Evolutionary conservation across 2,329 filamentous ascomycete genomes (phyloP), one percentile per base, ranked within the genome.

Genomic region (Eurotiales sp.): DNA sequence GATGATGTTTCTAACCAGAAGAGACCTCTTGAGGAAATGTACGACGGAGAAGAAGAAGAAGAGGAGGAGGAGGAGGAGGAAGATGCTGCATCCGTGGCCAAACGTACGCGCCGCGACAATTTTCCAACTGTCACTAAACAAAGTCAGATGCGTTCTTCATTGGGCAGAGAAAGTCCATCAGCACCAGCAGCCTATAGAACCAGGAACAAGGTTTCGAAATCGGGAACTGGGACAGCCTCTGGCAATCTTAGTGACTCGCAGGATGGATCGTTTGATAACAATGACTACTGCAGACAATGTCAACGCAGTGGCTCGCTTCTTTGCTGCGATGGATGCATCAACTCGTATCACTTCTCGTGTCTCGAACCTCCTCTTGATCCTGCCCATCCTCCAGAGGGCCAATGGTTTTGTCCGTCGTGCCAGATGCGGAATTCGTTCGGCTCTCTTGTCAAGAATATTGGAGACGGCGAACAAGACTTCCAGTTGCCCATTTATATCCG

Each of bases 291-390:
- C 74, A 86, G 86, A 55, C 84, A 90, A 41, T 99, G 93, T 72
- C 83, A 86, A 63, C 87, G 87, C 57, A 87, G 83, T 59, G 92
- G 92, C 52, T 84, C 90, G 60, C 81, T 99, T 56, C 80, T 97
- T 58, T 96, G 91, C 72, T 99, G 93, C 70, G 93, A 97, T 73
- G 88, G 87, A 56, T 99, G 93, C 72, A 82, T 86, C 55, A 84
- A 89, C 59, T 89, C 91, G 5, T 96, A 95, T 71, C 93, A 97
- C 71, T 90, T 93, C 66, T 79, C 82, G 54, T 97, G 93, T 68
- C 83, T 93, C 59, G 87, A 95, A 68, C 90, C 92, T 55, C 86
- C 89, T 34, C 76, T 90, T 59, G 78, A 84, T 50, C 79, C 82
- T 45, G 76, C 78, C 49, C 68, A 75, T 54, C 76, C 86, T 53